Conservation (phyloP, 495 filamentous ascomycete species). For the Xylaria acuta region DNA sequence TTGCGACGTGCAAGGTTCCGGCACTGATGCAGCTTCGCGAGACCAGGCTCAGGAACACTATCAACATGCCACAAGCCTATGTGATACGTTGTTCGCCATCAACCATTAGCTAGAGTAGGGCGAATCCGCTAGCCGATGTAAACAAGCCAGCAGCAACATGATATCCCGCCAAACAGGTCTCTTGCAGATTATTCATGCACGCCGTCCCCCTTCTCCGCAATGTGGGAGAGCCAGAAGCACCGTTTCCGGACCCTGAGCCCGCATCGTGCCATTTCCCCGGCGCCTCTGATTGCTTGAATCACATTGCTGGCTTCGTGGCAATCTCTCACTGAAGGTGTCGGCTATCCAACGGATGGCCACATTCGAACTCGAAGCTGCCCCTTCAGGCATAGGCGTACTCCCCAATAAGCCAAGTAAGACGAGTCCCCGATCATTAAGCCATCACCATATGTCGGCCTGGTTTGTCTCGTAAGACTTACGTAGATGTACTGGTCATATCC, state of each 20-base stretch:
- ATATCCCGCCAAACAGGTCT: constrained; percentile 19
- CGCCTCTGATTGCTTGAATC: constrained; percentile 36
- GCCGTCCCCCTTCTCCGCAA: constrained; percentile 23
- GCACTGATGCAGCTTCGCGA: constrained; percentile 22
- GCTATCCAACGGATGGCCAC: constrained; percentile 14
- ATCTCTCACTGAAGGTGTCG: constrained; percentile 47
- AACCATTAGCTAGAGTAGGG: background rate
- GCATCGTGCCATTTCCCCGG: constrained; percentile 35
- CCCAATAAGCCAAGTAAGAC: background rate
- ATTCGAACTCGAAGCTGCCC: constrained; percentile 17
- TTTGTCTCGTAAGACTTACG: background rate
- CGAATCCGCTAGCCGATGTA: constrained; percentile 9
- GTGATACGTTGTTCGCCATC: constrained; percentile 7
- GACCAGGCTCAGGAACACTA: background rate
- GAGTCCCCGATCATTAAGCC: background rate
- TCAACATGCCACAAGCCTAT: background rate
- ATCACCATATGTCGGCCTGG: background rate
- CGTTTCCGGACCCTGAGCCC: constrained; percentile 13
- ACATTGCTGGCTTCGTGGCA: constrained; percentile 54
- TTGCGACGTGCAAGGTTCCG: constrained; percentile 15
- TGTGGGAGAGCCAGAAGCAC: constrained; percentile 19
- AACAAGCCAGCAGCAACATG: constrained; percentile 10
- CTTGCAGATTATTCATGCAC: constrained; percentile 27
- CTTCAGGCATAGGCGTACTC: constrained; percentile 27
- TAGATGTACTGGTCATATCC: background rate